Base-by-base conservation (phyloP, 2,329 filamentous ascomycete genomes). In the Meredithiella fracta region DNA sequence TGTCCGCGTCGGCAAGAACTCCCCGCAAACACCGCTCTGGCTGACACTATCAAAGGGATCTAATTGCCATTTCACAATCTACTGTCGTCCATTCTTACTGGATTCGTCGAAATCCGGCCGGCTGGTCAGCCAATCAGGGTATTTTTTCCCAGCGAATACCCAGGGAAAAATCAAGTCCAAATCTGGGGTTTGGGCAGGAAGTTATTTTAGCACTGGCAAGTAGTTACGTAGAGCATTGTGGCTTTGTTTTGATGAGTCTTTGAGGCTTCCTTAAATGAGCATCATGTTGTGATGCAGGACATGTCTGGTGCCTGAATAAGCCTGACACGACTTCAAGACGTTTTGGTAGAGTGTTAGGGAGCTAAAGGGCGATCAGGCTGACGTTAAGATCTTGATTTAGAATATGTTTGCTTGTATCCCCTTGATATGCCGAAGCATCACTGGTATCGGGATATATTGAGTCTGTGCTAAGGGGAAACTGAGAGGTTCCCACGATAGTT, bases 181-280 rank as follows among this genome's bases (percentile, higher is more conserved):
- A 22, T 26, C 20, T 49, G 9, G 44, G 44, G 44, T 49, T 49
- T 34, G 29, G 5, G 29, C 11, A 34, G 29, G 29, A 5, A 34
- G 29, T 11, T 34, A 34, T 11, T n/a, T n/a, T 11, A 34, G 11
- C 29, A 5, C 11, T 5, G 23, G 22, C 8, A 25, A 49, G 22
- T 20, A 25, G 22, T 49, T 49, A 49, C 44, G 44, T 49, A 49
- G 44, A 49, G 23, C 44, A 49, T 49, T 23, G 44, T 49, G 44
- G 44, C 44, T 26, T 49, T 44, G 17, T 8, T 14, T 25, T 26
- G 5, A 29, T 49, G 22, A 49, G 11, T 1, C 23, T 8, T 26
- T 49, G 44, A 20, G 23, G 23, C n/a, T 49, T 49, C 44, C 2
- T 44, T 7, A 2, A n/a, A 8, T n/a, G 17, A 25, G 11, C 44